These are phyloP conservation scores for Lasiodiplodia citricola DNA, from an alignment of 2,329 filamentous ascomycete species.

Conservation along the genomic window DNA sequence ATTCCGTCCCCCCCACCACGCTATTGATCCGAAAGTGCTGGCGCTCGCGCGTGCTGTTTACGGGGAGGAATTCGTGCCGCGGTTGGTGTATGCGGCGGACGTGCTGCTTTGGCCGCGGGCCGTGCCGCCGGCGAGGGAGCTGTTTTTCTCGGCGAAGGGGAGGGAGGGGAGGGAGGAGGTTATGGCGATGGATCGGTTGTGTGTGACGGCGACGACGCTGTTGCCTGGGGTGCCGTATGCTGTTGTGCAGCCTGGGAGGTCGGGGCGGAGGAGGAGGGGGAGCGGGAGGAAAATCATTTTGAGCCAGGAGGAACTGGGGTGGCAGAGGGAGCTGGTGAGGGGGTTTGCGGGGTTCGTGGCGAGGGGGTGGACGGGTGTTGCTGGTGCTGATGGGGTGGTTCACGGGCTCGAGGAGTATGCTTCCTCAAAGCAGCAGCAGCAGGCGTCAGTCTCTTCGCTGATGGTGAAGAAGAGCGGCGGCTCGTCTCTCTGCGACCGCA, in stretches of 20 bases:
- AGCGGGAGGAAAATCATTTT: no score
- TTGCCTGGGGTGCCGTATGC: slow-evolving; percentile 35
- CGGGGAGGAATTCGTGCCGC: slow-evolving; percentile 33
- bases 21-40: slow-evolving; percentile 30
- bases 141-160: background rate
- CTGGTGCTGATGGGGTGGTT: background rate
- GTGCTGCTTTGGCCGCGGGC: slow-evolving; percentile 24
- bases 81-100: background rate
- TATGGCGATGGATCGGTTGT: slow-evolving; percentile 22
- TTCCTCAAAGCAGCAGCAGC: background rate
- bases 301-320: background rate
- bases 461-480: no score
- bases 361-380: slow-evolving; percentile 31
- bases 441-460: no score
- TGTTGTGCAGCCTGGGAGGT: slow-evolving; percentile 19
- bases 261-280: slow-evolving; percentile 5
- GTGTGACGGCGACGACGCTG: slow-evolving; percentile 36
- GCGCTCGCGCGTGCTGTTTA: slow-evolving; percentile 34
- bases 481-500: background rate
- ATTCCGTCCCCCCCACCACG: slow-evolving; percentile 25
- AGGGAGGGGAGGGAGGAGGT: background rate
- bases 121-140: background rate
- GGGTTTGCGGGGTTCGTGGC: slow-evolving; percentile 39
- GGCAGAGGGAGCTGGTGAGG: slow-evolving; percentile 34
- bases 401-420: no score